phyloP scores from a whole-genome alignment of 495 filamentous ascomycete species.

The Melanomma pulvis-pyrius region DNA sequence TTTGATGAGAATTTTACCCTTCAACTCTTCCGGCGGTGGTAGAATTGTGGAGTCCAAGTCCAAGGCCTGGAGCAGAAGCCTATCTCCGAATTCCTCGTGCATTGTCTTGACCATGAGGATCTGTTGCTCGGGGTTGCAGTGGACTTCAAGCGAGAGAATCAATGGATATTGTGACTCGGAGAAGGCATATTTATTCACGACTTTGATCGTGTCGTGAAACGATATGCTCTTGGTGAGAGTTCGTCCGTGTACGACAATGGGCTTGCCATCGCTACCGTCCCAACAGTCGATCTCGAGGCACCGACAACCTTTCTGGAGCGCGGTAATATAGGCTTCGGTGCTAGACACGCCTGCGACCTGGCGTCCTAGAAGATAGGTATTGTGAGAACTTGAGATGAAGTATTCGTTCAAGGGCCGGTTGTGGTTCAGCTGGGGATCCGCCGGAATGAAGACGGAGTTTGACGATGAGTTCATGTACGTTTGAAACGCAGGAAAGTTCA shows the following conservation, averaged over 20 bases:
- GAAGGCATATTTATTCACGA: constrained; percentile 93
- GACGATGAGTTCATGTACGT: constrained; percentile 73
- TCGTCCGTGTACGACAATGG: constrained; percentile 86
- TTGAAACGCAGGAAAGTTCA: constrained; percentile 75
- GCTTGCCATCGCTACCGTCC: constrained; percentile 85
- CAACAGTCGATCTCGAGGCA: constrained; percentile 98
- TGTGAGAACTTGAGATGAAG: constrained; percentile 98
- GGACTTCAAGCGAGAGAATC: constrained; percentile 93
- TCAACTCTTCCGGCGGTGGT: constrained; percentile 83
- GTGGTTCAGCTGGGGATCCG: constrained; percentile 59
- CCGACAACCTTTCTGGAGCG: constrained; percentile 85
- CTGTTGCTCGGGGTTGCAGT: constrained; percentile 84
- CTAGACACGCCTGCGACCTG: constrained; percentile 89
- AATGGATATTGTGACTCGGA: constrained; percentile 77
- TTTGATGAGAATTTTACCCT: constrained; percentile 84
- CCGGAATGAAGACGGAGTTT: constrained; percentile 50
- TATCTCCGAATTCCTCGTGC: constrained; percentile 75
- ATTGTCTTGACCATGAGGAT: constrained; percentile 88
- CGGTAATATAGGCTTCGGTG: constrained; percentile 89
- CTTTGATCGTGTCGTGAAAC: constrained; percentile 86
- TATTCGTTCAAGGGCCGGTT: constrained; percentile 93
- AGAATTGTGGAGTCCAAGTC: constrained; percentile 63
- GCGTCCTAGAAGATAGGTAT: constrained; percentile 90
- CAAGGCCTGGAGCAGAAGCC: constrained; percentile 70
- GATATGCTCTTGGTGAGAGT: constrained; percentile 83